These are phyloP conservation scores for Pseudozyma sp. DNA, from an alignment of 1,284 basidiomycete species.

Conservation along the genomic window DNA sequence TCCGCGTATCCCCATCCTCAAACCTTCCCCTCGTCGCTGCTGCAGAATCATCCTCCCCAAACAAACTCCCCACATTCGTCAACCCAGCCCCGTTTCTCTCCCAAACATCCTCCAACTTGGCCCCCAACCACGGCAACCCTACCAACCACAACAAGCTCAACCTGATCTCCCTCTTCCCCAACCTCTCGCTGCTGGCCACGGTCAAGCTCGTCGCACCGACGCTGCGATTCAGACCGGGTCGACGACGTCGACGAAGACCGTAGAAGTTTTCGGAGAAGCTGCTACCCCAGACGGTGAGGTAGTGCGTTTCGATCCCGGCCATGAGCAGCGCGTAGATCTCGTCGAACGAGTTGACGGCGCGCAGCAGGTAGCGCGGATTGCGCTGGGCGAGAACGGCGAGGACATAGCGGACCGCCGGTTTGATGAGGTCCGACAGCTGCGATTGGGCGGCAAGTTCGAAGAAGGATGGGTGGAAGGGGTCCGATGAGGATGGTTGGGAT, in stretches of 20 bases:
- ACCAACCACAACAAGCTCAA: constrained; percentile 73
- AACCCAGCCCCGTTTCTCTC: constrained; percentile 88
- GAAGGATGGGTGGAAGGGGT: constrained; percentile 80
- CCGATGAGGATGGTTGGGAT: constrained; percentile 42
- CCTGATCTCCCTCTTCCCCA: constrained; percentile 45
- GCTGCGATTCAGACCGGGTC: constrained; percentile 71
- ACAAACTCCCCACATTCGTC: constrained; percentile 72
- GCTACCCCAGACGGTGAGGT: constrained; percentile 81
- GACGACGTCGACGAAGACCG: constrained; percentile 81
- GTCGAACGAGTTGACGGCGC: constrained; percentile 92
- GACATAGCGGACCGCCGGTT: constrained; percentile 95
- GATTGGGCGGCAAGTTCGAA: constrained; percentile 97
- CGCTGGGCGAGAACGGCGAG: constrained; percentile 91
- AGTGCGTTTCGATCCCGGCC: constrained; percentile 88
- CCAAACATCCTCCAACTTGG: constrained; percentile 89
- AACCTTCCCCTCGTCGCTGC: too few species aligned
- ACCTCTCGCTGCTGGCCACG: constrained; percentile 30
- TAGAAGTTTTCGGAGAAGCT: constrained; percentile 95
- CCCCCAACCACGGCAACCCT: constrained; percentile 86
- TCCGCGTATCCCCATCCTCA: not conserved
- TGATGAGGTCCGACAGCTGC: constrained; percentile 88
- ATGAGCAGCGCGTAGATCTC: constrained; percentile 92
- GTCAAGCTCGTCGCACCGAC: constrained; percentile 15
- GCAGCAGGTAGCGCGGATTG: constrained; percentile 90
- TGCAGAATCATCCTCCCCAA: constrained; percentile 64